Evolutionary conservation across 2,329 filamentous ascomycete genomes (phyloP).

Genomic region (Alternaria sp.): DNA sequence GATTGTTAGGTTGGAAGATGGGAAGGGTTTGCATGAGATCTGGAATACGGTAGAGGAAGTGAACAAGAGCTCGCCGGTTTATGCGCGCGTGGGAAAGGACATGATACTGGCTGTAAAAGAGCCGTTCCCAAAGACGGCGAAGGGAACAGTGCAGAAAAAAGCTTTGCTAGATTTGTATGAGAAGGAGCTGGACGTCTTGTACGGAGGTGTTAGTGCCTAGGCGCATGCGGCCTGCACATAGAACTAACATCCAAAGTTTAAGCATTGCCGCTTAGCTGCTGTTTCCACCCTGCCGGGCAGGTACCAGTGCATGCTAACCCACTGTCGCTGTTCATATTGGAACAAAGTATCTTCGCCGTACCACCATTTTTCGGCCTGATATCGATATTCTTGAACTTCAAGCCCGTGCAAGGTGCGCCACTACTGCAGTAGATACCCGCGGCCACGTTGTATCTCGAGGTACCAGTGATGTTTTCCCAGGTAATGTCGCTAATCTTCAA

Average conservation of each 20-base stretch:
- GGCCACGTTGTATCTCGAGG: constrained; percentile 50
- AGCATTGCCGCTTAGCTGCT: constrained; percentile 34
- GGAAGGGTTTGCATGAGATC: constrained; percentile 50
- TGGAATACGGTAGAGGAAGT: constrained; percentile 55
- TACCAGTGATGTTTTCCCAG: constrained; percentile 60
- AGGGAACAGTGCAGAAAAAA: constrained; percentile 54
- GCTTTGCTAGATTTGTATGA: constrained; percentile 51
- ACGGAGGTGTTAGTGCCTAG: background rate
- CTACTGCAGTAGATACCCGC: constrained; percentile 52
- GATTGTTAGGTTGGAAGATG: constrained; percentile 28
- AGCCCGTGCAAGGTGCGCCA: constrained; percentile 52
- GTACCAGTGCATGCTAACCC: constrained; percentile 33
- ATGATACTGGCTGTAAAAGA: constrained; percentile 54
- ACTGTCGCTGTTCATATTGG: constrained; percentile 37
- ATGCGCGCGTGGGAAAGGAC: constrained; percentile 52
- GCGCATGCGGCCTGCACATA: background rate
- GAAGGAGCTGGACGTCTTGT: constrained; percentile 13
- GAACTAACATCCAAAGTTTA: background rate
- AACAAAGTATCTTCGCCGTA: constrained; percentile 27
- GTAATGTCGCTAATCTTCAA: constrained; percentile 54
- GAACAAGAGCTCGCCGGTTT: constrained; percentile 50
- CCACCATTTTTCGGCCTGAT: constrained; percentile 48
- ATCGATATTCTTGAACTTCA: constrained; percentile 55
- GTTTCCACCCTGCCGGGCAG: constrained; percentile 30
- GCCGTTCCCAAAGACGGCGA: constrained; percentile 55